Conservation (phyloP, 2,329 filamentous ascomycete species). For the Colletotrichum acutatum region DNA sequence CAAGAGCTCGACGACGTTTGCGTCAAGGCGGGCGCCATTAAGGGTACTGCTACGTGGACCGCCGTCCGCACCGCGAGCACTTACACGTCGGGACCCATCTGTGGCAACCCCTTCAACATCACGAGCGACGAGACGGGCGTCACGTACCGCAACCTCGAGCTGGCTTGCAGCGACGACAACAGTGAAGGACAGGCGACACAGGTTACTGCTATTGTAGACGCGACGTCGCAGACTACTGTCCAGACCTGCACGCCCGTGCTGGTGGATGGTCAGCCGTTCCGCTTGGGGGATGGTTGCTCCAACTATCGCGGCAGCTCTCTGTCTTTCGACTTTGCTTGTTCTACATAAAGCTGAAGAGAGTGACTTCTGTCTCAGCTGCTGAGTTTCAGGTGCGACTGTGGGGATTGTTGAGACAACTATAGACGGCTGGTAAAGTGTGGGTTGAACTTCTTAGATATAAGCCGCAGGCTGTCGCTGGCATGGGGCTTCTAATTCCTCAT, state of each 20-base stretch:
- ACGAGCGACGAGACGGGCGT: constrained; percentile 14
- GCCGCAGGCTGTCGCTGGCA: no score
- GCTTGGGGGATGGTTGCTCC: background rate
- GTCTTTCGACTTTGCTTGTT: background rate
- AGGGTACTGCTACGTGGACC: constrained; percentile 28
- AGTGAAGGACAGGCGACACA: background rate
- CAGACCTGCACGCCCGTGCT: constrained; percentile 16
- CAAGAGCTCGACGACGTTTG: constrained; percentile 14
- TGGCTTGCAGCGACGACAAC: constrained; percentile 27
- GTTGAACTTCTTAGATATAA: no score
- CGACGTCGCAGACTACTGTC: constrained; percentile 14
- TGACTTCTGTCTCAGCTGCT: background rate
- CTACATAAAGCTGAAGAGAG: background rate
- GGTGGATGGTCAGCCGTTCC: background rate
- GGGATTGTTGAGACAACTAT: background rate
- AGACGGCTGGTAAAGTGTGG: background rate
- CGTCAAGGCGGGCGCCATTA: constrained; percentile 4
- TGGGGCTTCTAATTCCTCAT: background rate
- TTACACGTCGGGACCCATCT: constrained; percentile 26
- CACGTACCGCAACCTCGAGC: constrained; percentile 23
- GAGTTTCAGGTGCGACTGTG: background rate
- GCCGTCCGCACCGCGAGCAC: constrained; percentile 10
- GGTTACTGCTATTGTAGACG: constrained; percentile 28
- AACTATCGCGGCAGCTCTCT: background rate
- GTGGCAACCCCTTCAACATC: constrained; percentile 31